These are phyloP conservation scores for Metschnikowia kunwiensis DNA, from an alignment of 805 yeast species.

Conservation along the genomic window DNA sequence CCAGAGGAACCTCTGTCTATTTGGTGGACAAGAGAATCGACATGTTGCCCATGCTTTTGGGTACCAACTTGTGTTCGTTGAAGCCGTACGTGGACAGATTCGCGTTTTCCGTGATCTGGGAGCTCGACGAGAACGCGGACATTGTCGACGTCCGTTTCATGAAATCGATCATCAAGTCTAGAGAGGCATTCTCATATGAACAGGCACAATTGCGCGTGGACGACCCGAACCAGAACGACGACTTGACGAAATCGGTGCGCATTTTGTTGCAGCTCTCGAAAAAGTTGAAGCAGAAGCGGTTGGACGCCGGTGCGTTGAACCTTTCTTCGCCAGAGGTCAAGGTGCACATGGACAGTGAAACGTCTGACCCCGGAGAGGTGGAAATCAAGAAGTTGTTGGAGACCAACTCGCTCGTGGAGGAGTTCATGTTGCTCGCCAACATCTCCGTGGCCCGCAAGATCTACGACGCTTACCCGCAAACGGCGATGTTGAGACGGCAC, in stretches of 20 bases:
- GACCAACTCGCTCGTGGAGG: slow-evolving; percentile 95
- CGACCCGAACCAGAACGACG: slow-evolving; percentile 71
- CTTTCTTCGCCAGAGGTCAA: slow-evolving; percentile 97
- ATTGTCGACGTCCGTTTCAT: slow-evolving; percentile 75
- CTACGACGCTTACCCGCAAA: slow-evolving; percentile 90
- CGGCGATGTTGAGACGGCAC: slow-evolving; percentile 97
- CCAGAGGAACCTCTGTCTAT: slow-evolving; percentile 96
- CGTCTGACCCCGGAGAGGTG: slow-evolving; percentile 94
- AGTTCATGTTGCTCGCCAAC: slow-evolving; percentile 96
- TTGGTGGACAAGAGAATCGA: slow-evolving; percentile 97
- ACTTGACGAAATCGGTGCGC: slow-evolving; percentile 86
- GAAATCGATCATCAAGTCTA: slow-evolving; percentile 84
- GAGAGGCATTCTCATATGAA: slow-evolving; percentile 93
- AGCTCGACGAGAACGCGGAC: slow-evolving; percentile 79
- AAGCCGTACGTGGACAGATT: slow-evolving; percentile 93
- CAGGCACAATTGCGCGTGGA: slow-evolving; percentile 91
- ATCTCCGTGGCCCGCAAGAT: slow-evolving; percentile 93
- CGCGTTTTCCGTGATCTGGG: slow-evolving; percentile 97
- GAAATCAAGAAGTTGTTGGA: slow-evolving; percentile 85
- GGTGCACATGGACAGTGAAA: slow-evolving; percentile 94
- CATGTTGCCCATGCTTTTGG: slow-evolving; percentile 93
- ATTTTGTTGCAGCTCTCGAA: slow-evolving; percentile 75
- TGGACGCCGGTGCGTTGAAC: slow-evolving; percentile 94
- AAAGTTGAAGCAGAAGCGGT: slow-evolving; percentile 75
- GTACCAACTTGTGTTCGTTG: slow-evolving; percentile 93